Base-by-base conservation (phyloP, 305 asterid genomes). In the Solanum aculeatissimum region DNA sequence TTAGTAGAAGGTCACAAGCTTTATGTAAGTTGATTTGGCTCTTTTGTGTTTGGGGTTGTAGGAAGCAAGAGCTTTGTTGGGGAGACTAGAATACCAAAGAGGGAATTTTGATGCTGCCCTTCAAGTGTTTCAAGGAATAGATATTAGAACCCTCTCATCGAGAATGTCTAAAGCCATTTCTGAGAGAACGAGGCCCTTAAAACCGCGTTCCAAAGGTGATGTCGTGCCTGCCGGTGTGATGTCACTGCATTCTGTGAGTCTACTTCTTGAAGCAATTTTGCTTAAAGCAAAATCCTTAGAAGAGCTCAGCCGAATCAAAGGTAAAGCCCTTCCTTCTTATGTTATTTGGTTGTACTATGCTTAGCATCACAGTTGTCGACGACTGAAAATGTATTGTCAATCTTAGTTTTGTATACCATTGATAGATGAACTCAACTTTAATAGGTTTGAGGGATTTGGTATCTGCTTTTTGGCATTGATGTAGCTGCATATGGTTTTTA, bases 11-110 rank as follows among this genome's bases (percentile, higher is more conserved):
- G 80, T 72, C 80, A 21, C 13, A 49, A 84, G 70, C 7, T 40
- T n/a, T 54, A 53, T 70, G 82, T 79, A 49, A n/a, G 12, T 68
- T 66, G 54, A 29, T 69, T 55, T 53, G 63, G 57, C n/a, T 55
- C 19, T 70, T 16, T 65, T 60, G 82, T 43, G 35, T 53, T 75
- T 54, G 81, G 84, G 42, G 72, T 18, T 88, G 58, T 77, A 96
- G 99, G 99, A 96, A 91, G 99, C 98, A 65, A 92, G 99, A 89
- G 98, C 99, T 19, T 88, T 95, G 89, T 62, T 96, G 90, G 99
- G 98, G 85, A 91, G 98, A 86, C 98, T 96, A 55, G 99, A 96
- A 78, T 96, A 91, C 84, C 99, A 96, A 84, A 96, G 95, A 74
- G 98, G 98, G 35, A 96, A 96, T 88, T 94, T 87, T 83, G 99